Conservation (phyloP, 208 protist genomes). For the Wallacemonas rigidus region DNA sequence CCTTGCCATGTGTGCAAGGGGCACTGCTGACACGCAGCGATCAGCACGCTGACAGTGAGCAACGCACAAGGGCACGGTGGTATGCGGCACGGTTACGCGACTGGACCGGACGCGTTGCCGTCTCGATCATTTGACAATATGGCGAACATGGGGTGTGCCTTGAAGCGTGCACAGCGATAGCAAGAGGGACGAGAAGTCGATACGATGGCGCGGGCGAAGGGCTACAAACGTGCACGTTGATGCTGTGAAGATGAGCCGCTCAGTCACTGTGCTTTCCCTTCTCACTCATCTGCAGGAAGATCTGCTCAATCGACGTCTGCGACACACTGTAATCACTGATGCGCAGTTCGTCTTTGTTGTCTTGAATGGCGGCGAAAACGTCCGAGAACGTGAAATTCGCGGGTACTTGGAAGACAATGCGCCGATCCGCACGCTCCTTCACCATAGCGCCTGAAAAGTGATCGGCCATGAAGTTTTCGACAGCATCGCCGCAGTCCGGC, state of each 20-base stretch:
- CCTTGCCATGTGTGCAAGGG: no score
- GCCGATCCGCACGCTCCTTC: slow-evolving; percentile 25
- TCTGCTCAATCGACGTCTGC: slow-evolving; percentile 77
- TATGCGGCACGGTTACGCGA: no score
- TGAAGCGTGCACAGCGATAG: no score
- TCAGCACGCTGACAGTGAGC: no score
- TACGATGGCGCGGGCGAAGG: no score
- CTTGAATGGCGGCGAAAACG: slow-evolving; percentile 33
- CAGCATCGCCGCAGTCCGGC: slow-evolving; percentile 7
- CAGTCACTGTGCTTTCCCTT: slow-evolving; percentile 14
- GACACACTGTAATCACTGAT: slow-evolving; percentile 68
- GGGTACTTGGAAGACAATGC: slow-evolving; percentile 34
- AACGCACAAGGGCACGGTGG: no score
- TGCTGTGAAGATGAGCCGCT: neutral
- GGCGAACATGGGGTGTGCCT: no score
- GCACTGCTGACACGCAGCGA: no score
- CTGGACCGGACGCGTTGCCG: no score
- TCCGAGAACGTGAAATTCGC: slow-evolving; percentile 19
- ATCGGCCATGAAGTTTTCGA: slow-evolving; percentile 33
- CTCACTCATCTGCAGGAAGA: slow-evolving; percentile 67
- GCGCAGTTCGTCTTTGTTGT: slow-evolving; percentile 18
- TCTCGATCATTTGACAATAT: no score
- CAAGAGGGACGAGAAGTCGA: no score
- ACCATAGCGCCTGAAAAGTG: slow-evolving; percentile 26
- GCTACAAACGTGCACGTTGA: no score